A percentile compares a stretch with the other conserved stretches of the same genome.
Conservation (phyloP, 2,329 filamentous ascomycete genomes). For the Verticillium tricorpus region DNA sequence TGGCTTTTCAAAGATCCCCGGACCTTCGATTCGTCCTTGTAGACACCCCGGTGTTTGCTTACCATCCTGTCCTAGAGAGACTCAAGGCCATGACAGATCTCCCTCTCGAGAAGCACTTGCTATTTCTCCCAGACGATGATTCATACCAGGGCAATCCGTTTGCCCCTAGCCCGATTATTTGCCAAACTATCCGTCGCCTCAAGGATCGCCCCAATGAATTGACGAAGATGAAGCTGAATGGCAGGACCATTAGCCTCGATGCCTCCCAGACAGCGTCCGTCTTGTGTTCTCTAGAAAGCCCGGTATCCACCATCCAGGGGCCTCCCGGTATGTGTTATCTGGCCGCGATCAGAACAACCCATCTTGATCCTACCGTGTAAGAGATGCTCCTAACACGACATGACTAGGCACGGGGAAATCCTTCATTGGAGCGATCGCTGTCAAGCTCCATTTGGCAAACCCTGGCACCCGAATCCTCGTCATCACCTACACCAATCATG, state of each 20-base stretch:
- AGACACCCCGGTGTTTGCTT: slow-evolving; percentile 63
- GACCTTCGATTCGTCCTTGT: slow-evolving; percentile 50
- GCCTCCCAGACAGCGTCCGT: slow-evolving; percentile 54
- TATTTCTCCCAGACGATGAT: slow-evolving; percentile 22
- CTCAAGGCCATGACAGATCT: slow-evolving; percentile 53
- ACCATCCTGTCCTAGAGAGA: slow-evolving; percentile 59
- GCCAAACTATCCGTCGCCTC: background rate
- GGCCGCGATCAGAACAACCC: background rate
- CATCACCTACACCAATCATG: slow-evolving; percentile 65
- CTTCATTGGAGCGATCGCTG: slow-evolving; percentile 62
- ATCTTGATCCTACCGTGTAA: too few relatives aligned
- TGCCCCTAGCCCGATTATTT: background rate
- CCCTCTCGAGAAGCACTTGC: slow-evolving; percentile 49
- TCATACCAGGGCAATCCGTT: background rate
- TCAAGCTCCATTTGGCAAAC: slow-evolving; percentile 47
- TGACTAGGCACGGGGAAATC: slow-evolving; percentile 66
- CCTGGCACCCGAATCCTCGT: slow-evolving; percentile 54
- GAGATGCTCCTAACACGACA: background rate
- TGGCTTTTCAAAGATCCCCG: slow-evolving; percentile 29
- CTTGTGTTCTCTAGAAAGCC: slow-evolving; percentile 43
- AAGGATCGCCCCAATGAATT: background rate
- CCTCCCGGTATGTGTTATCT: slow-evolving; percentile 54
- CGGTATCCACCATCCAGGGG: slow-evolving; percentile 63
- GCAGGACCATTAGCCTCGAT: slow-evolving; percentile 15
- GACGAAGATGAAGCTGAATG: background rate